Base-by-base conservation (phyloP, 306 rosid species). In the Purshia tridentata region DNA sequence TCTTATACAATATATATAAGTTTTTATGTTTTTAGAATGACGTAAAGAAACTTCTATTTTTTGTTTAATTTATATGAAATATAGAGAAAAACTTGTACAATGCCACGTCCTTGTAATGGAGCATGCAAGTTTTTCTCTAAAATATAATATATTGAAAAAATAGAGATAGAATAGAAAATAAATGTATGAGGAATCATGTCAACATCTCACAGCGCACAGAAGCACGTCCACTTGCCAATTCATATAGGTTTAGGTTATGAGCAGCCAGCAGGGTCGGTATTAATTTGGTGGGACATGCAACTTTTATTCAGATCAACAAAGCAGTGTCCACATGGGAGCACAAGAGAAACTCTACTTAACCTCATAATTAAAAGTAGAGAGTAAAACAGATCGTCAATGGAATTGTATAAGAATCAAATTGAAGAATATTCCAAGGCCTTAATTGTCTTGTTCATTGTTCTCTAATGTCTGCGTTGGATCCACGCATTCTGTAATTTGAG, bases 401-500 rank as follows among this genome's bases (percentile, higher is more conserved):
- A 53, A n/a, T 3, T 37, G 4, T 23, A 61, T 4, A n/a, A 12
- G 75, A 22, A 42, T 55, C 53, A 5, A 70, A 69, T 9, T 49
- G 18, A 16, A 51, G 60, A 51, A 51, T 51, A 69, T 50, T 69
- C 61, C 11, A 29, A 50, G 48, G 40, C 20, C 48, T 39, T 14
- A 40, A 7, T 40, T 48, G 71, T 48, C 70, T 20, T 23, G 13
- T 15, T 37, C 37, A 50, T 5, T 8, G 23, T 67, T 49, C 23
- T 49, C 8, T 48, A 52, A 39, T 2, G 39, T 69, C 1, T 53
- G 51, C 62, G 73, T 52, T 19, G 73, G 73, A 69, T 53, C 40
- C 63, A 69, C 63, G 73, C 63, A 69, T 53, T 15, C 0, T 6
- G 2, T 18, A n/a, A 35, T n/a, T n/a, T 1, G 14, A 14, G 39